Conservation (phyloP, 176 grass and related monocot species). For the Saccharum officinarum region DNA sequence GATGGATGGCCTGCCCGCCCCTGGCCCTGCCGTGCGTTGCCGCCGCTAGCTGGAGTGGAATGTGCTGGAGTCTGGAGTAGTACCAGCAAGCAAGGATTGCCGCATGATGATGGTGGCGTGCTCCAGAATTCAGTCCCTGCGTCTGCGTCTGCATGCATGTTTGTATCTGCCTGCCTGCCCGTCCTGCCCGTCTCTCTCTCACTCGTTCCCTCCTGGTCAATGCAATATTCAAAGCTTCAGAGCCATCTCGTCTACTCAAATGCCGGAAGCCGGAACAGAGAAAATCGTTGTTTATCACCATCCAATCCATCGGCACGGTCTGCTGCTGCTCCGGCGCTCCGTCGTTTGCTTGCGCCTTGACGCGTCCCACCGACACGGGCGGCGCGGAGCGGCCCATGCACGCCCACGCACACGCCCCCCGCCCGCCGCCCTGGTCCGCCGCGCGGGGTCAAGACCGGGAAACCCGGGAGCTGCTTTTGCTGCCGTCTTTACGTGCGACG, state of each 20-base stretch:
- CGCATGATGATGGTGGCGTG: conserved; percentile 49
- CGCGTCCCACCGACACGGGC: conserved; percentile 18
- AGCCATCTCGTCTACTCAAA: neutral
- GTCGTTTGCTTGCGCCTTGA: neutral
- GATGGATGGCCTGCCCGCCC: neutral
- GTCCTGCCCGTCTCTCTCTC: neutral
- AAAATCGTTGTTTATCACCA: neutral
- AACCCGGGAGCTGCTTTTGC: conserved; percentile 50
- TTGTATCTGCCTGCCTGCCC: too few species aligned
- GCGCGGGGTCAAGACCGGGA: conserved; percentile 47
- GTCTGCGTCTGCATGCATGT: neutral
- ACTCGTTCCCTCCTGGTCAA: neutral
- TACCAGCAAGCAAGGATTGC: conserved; percentile 32
- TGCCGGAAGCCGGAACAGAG: neutral
- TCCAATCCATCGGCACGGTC: neutral
- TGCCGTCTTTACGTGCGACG: conserved; percentile 25
- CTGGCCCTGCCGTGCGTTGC: neutral
- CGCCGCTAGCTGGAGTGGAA: conserved; percentile 22
- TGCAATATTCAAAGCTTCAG: conserved; percentile 12
- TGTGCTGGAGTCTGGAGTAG: conserved; percentile 30
- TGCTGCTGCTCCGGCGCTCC: neutral
- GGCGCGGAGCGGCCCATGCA: conserved; percentile 4
- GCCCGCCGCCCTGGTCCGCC: neutral
- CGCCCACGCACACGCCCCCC: neutral
- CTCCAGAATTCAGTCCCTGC: conserved; percentile 38